Conservation (phyloP, 148 eudicot genomes). For the Diospyros kaki region DNA sequence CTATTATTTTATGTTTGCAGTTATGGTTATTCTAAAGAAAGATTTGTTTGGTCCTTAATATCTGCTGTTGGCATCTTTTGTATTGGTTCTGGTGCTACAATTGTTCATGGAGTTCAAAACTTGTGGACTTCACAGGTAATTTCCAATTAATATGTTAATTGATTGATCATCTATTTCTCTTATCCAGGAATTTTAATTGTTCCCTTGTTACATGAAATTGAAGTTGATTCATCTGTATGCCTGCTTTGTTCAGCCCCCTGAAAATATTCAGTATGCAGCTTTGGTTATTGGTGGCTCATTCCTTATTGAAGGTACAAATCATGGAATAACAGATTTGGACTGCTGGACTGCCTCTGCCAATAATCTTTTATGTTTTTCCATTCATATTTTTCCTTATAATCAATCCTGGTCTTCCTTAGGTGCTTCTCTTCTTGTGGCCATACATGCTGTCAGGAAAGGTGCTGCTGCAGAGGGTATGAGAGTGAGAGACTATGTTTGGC, state of each 20-base stretch:
- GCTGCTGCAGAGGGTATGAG: slow-evolving; percentile 98
- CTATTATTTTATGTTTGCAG: slow-evolving; percentile 40
- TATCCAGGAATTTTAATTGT: neutral
- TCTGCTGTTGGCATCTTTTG: slow-evolving; percentile 99
- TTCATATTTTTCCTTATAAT: slow-evolving; percentile 7
- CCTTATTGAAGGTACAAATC: slow-evolving; percentile 72
- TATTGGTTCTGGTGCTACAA: slow-evolving; percentile 95
- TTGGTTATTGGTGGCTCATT: slow-evolving; percentile 94
- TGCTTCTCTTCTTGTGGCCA: slow-evolving; percentile 87
- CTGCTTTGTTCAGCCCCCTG: slow-evolving; percentile 60
- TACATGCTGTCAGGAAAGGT: slow-evolving; percentile 92
- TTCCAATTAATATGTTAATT: neutral
- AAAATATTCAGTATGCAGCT: slow-evolving; percentile 82
- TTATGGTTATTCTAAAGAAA: slow-evolving; percentile 94
- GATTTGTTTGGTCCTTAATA: slow-evolving; percentile 99
- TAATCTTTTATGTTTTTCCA: neutral
- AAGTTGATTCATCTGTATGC: slow-evolving; percentile 11
- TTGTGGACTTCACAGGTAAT: slow-evolving; percentile 82
- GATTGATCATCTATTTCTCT: neutral
- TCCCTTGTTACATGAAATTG: slow-evolving; percentile 10
- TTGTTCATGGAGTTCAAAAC: slow-evolving; percentile 88
- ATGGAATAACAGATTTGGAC: slow-evolving; percentile 6
- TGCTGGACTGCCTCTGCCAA: neutral
- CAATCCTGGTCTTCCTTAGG: slow-evolving; percentile 39
- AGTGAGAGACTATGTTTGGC: slow-evolving; percentile 92